A percentile compares a stretch with the other conserved stretches of the same genome.
Conservation (phyloP, 306 rosid species). For the Sesbania bispinosa region DNA sequence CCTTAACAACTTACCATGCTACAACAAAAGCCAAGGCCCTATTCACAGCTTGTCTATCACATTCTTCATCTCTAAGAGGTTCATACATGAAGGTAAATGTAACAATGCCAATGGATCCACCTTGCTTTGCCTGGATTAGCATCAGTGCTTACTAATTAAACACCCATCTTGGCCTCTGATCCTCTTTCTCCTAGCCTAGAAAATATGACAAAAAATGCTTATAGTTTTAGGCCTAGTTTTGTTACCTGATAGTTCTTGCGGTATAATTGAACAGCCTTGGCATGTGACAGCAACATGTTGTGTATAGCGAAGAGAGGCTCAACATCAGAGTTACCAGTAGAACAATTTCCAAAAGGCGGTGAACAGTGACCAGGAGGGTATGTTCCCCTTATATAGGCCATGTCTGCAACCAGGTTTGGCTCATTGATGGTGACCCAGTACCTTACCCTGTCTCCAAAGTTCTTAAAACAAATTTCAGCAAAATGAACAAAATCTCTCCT, state of each 20-base stretch:
- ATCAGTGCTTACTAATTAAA: constrained; percentile 1
- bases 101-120: constrained; percentile 51
- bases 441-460: constrained; percentile 52
- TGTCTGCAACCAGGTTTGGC: constrained; percentile 30
- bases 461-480: constrained; percentile 47
- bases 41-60: constrained; percentile 40
- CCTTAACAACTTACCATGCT: constrained; percentile 45
- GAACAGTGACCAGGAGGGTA: constrained; percentile 60
- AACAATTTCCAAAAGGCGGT: constrained; percentile 65
- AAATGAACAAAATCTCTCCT: constrained; percentile 57
- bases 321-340: constrained; percentile 47
- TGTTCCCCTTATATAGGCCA: constrained; percentile 34
- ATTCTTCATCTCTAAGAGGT: constrained; percentile 50
- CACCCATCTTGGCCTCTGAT: no score
- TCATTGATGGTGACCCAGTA: constrained; percentile 58
- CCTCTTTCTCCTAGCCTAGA: no score
- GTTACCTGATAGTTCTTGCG: constrained; percentile 52
- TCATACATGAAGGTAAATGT: constrained; percentile 42
- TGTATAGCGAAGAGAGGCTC: constrained; percentile 70
- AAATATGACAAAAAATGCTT: constrained; percentile 2
- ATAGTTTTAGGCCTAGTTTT: not conserved
- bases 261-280: constrained; percentile 54
- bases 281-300: constrained; percentile 62
- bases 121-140: constrained; percentile 42
- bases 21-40: constrained; percentile 52